Evolutionary conservation across 129 eudicot genomes (phyloP).

Genomic region (Centaurea solstitialis): DNA sequence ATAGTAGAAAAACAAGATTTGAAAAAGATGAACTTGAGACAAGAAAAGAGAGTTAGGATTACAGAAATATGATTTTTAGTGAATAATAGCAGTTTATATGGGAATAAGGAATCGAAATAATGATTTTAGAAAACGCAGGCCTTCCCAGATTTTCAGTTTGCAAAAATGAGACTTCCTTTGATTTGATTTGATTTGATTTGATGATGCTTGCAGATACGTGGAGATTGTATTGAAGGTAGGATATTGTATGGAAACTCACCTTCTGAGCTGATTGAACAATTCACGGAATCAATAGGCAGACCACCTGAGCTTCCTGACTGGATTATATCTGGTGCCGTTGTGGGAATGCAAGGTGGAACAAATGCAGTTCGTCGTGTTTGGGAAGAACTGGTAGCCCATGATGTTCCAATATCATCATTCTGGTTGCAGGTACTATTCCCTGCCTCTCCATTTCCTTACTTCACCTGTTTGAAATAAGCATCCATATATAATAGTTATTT

Average conservation of each 20-base stretch:
- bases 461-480: not conserved
- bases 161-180: not conserved
- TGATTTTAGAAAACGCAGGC: not conserved
- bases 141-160: not conserved
- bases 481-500: not conserved
- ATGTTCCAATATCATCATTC: slow-evolving; percentile 89
- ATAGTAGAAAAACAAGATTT: not conserved
- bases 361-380: slow-evolving; percentile 67
- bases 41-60: not conserved
- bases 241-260: slow-evolving; percentile 90
- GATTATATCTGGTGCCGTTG: slow-evolving; percentile 97
- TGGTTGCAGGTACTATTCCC: slow-evolving; percentile 87
- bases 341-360: slow-evolving; percentile 99
- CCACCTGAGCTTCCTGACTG: slow-evolving; percentile 91
- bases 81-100: not conserved
- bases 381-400: slow-evolving; percentile 54
- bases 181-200: not conserved
- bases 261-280: slow-evolving; percentile 72
- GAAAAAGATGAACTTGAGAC: not conserved
- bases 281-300: slow-evolving; percentile 90
- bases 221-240: slow-evolving; percentile 78
- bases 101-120: not conserved
- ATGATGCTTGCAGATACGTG: slow-evolving; percentile 59
- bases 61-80: not conserved
- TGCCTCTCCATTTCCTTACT: not conserved